These are phyloP conservation scores for Wickerhamiella slavikovae DNA, from an alignment of 805 yeast genomes.

Conservation along the genomic window DNA sequence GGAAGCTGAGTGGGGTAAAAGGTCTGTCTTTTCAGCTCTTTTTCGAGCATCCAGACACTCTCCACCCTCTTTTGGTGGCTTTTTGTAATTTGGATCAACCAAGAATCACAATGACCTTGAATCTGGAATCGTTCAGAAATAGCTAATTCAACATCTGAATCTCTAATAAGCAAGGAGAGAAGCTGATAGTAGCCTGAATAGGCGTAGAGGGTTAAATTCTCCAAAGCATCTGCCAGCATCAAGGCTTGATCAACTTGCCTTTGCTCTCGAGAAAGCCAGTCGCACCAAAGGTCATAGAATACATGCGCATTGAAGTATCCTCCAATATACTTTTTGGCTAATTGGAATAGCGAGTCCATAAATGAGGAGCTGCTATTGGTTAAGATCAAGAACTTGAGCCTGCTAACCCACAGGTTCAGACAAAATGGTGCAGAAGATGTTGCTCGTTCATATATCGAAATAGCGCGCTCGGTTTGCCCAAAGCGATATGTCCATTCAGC, in stretches of 20 bases:
- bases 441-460: conserved; percentile 19
- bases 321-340: conserved; percentile 36
- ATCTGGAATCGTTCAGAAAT: conserved; percentile 17
- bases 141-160: conserved; percentile 5
- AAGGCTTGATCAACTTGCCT: background rate
- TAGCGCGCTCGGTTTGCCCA: conserved; percentile 15
- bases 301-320: conserved; percentile 55
- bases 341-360: conserved; percentile 30
- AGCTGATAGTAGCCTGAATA: conserved; percentile 48
- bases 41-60: conserved; percentile 54
- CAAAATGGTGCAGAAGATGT: conserved; percentile 14
- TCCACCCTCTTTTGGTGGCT: conserved; percentile 34
- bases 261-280: too few relatives aligned
- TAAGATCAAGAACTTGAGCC: conserved; percentile 17
- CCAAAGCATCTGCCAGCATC: conserved; percentile 1
- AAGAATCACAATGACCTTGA: conserved; percentile 23
- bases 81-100: conserved; percentile 25
- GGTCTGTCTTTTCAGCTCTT: conserved; percentile 31
- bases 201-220: conserved; percentile 33
- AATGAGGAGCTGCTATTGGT: conserved; percentile 9
- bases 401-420: conserved; percentile 21
- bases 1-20: conserved; percentile 32
- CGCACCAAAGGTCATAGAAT: conserved; percentile 64
- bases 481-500: conserved; percentile 20
- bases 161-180: conserved; percentile 1